These are phyloP conservation scores for Hymenotorrendiella dingleyae DNA, from an alignment of 2,329 filamentous ascomycete species.

Conservation along the genomic window DNA sequence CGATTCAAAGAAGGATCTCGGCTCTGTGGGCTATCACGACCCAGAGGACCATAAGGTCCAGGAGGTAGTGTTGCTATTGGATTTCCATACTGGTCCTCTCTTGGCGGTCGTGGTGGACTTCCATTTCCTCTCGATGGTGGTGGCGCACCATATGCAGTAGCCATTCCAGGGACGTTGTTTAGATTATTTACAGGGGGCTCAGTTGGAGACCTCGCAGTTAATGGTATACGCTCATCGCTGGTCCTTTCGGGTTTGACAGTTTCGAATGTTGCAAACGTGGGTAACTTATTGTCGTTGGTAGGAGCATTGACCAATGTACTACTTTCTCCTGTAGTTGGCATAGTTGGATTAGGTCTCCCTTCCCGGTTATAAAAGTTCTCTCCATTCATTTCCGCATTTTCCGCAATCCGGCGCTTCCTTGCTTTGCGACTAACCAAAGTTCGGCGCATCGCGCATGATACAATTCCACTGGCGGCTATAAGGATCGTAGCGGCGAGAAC, in stretches of 20 bases:
- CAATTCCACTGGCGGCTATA: conserved; percentile 72
- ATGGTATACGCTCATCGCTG: conserved; percentile 65
- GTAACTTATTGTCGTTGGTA: conserved; percentile 43
- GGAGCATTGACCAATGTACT: conserved; percentile 53
- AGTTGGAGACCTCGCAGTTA: conserved; percentile 58
- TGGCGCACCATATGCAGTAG: conserved; percentile 17
- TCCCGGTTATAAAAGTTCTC: conserved; percentile 81
- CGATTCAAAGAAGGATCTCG: conserved; percentile 41
- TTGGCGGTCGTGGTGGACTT: conserved; percentile 35
- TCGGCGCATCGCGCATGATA: conserved; percentile 91
- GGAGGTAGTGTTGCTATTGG: conserved; percentile 31
- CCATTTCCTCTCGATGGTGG: conserved; percentile 21
- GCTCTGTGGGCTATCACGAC: conserved; percentile 41
- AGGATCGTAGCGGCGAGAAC: conserved; percentile 85
- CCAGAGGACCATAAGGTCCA: conserved; percentile 35
- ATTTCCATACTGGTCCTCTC: conserved; percentile 67
- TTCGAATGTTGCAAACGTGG: conserved; percentile 60
- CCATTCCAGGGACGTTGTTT: conserved; percentile 27
- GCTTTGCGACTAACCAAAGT: conserved; percentile 88
- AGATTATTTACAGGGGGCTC: conserved; percentile 47
- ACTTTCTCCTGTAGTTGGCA: conserved; percentile 36
- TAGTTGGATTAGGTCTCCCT: conserved; percentile 28
- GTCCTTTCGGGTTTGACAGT: conserved; percentile 42
- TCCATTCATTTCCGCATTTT: conserved; percentile 96
- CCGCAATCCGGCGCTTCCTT: conserved; percentile 83